Base-by-base conservation (phyloP, 805 yeast genomes). In the Wickerhamomyces kurtzmanii region DNA sequence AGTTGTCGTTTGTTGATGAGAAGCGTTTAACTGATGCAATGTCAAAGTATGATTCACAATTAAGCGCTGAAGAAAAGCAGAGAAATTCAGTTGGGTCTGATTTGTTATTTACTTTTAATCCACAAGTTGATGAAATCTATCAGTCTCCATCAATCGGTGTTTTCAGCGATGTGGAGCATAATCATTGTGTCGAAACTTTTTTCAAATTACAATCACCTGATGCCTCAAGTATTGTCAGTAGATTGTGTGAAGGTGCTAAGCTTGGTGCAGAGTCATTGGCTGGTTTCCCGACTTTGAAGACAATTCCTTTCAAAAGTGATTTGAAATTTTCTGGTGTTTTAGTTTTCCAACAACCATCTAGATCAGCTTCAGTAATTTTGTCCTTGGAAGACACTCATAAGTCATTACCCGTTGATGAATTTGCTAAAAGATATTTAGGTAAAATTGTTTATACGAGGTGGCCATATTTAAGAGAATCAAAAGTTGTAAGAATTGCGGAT, bases 401-500 rank as follows among this genome's bases (percentile, higher is more conserved):
- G 17, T 76, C 76, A 22, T 45, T 71, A 20, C 57, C 79, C 5
- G 54, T 71, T 17, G 76, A 71, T 27, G 82, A 79, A 36, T 65
- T 84, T 42, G 77, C 85, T 15, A 66, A 71, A 32, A 66, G 74
- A 42, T 71, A 66, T 31, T 42, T 80, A 30, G 76, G 74, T 25
- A 65, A 73, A 32, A 54, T 73, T 27, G 79, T 82, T 3, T 87
- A 75, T 48, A 71, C 82, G 9, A 72, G 77, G 40, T 91, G 94
- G 89, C 99, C 99, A n/a, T 83, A 73, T 45, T 59, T 91, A 39
- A 68, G 75, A 40, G 96, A 89, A 55, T 79, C 86, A 8, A 73
- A 69, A 44, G 74, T 89, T 22, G 59, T 74, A 9, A 64, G 67
- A 14, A 69, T 89, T 4, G 49, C 64, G 20, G 87, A 81, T 48